Evolutionary conservation across 129 eudicot species (phyloP), one percentile per base, ranked within the genome.

Genomic region (Helianthus tuberosus): DNA sequence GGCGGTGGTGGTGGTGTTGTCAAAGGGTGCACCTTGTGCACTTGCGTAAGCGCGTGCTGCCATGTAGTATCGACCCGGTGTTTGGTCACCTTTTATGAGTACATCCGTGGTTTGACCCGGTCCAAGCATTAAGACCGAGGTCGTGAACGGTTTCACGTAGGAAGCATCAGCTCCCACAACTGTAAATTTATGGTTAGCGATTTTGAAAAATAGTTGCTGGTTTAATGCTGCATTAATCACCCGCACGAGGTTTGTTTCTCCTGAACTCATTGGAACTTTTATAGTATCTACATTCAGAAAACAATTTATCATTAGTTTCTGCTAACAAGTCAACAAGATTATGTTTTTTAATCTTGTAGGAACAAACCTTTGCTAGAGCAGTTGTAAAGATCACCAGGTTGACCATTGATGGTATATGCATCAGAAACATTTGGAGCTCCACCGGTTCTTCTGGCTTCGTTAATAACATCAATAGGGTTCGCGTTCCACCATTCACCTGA

Each of bases 21-120:
- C 96, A 11, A 93, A 93, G 0, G 98, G 87, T 2, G 90, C 96
- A 20, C 89, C 89, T 75, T 86, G 96, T 66, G 85, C 98, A 55
- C 92, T 89, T 12, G 93, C 95, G 66, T 93, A 93, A 15, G 98
- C 90, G 10, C 86, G 85, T 55, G 92, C 98, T 41, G 95, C 96
- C 2, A 93, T 86, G 92, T 89, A 89, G 90, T 93, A 93, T 12
- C 86, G 80, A 47, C 76, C 90, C 1, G 96, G 86, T 77, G 92
- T 82, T 79, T 94, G 98, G 83, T 94, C 83, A 1, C 84, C 89
- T 8, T 76, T 82, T 75, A 94, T 79, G 36, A 94, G 88, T 60
- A 88, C 98, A 20, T 94, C 97, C 3, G 98, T 94, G 54, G 98
- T 94, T 68, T 94, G 98, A 54, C 98, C 98, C 0, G 98, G 98